Conservation (phyloP, 2,329 filamentous ascomycete species). For the Purpureocillium lavendulum region DNA sequence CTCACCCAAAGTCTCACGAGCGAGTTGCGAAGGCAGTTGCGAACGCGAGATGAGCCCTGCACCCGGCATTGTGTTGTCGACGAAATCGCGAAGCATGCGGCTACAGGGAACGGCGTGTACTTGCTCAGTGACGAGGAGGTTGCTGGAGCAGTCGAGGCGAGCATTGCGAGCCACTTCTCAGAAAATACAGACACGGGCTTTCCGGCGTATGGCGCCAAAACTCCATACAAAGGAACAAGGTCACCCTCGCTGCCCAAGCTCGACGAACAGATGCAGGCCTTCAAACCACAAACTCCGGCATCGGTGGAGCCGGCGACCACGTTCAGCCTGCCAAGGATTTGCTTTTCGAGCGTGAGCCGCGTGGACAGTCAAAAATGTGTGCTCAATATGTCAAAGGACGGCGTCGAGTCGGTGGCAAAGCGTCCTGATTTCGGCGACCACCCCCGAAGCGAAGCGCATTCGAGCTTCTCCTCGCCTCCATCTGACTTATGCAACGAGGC, state of each 20-base stretch:
- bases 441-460: too few species aligned
- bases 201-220: neutral
- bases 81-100: neutral
- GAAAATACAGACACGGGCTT: neutral
- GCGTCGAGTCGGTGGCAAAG: constrained; percentile 12
- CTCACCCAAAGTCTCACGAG: neutral
- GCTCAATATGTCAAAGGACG: too few species aligned
- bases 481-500: too few species aligned
- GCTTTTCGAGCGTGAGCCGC: constrained; percentile 17
- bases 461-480: too few species aligned
- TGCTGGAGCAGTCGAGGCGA: constrained; percentile 2
- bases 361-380: constrained; percentile 12
- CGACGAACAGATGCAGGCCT: constrained; percentile 12
- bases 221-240: neutral
- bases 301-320: constrained; percentile 23
- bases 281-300: constrained; percentile 14
- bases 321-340: constrained; percentile 21
- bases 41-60: constrained; percentile 1
- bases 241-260: constrained; percentile 10
- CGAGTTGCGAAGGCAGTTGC: constrained; percentile 4
- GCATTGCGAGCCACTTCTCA: neutral
- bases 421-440: too few species aligned
- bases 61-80: constrained; percentile 1
- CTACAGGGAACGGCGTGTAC: constrained; percentile 5
- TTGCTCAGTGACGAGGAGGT: constrained; percentile 9